Evolutionary conservation across 2,329 filamentous ascomycete species (phyloP), one percentile per base, ranked within the genome.

Genomic region (Phaeosphaeriaceae sp.): DNA sequence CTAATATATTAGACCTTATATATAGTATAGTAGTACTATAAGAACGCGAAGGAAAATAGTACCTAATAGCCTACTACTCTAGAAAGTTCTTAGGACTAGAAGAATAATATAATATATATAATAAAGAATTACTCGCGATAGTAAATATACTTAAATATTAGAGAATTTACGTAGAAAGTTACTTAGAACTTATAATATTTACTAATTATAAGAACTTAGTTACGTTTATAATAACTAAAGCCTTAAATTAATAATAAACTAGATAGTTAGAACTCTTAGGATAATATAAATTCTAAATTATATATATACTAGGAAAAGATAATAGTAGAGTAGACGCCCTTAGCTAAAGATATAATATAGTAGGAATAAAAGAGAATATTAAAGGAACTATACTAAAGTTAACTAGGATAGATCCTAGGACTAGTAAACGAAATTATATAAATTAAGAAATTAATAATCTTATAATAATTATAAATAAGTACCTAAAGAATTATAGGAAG

Each of bases 211-310:
- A 36, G 21, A 48, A 13, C 20, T 41, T 21, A 44, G 21, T 20
- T 17, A 17, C 32, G 15, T 48, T 48, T 42, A 42, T 17, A 21
- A 48, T 20, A 13, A 42, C 13, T 18, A 42, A 37, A 33, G n/a
- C 36, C 7, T 23, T 48, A 20, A 42, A 48, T 30, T 17, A 32
- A 48, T n/a, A 12, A 47, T 30, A 35, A 21, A 37, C 35, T 13
- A n/a, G n/a, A n/a, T n/a, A n/a, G n/a, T n/a, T n/a, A n/a, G n/a
- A n/a, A n/a, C n/a, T n/a, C n/a, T n/a, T 47, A 17, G 13, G 33
- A 32, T 37, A 42, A 38, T 42, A 42, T 21, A 48, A 48, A 21
- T 48, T 42, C 33, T 36, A 35, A 29, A 46, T 46, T 35, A 29
- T 46, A 2, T 46, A 46, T 29, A 46, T 20, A 35, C 44, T 42